Percentiles rank a stretch among this genome's conserved stretches.
Conservation (phyloP, 2,329 filamentous ascomycete genomes). For the Ophiostoma fasciatum region DNA sequence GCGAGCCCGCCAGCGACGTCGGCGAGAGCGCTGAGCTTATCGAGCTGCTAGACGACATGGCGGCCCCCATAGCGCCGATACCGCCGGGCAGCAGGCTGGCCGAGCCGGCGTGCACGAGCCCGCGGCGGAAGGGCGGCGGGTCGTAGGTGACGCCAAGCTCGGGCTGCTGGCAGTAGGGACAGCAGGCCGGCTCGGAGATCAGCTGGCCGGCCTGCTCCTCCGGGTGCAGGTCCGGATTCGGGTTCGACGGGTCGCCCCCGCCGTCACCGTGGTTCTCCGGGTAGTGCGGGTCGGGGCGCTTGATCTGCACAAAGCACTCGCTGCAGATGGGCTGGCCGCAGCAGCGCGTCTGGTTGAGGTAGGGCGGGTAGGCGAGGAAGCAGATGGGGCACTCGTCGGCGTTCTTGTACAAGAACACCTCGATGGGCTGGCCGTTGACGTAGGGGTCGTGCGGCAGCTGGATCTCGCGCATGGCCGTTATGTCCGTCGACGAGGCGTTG, state of each 20-base stretch:
- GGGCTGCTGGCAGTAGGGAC: conserved; percentile 86
- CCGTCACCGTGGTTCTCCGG: conserved; percentile 59
- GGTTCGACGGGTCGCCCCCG: conserved; percentile 14
- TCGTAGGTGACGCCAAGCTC: conserved; percentile 97
- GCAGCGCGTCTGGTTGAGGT: conserved; percentile 85
- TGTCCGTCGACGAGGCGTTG: conserved; percentile 56
- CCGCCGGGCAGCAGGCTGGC: conserved; percentile 27
- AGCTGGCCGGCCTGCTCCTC: conserved; percentile 48
- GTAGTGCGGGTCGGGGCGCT: conserved; percentile 78
- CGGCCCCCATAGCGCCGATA: conserved; percentile 38
- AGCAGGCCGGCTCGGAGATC: conserved; percentile 80
- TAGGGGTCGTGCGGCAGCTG: conserved; percentile 67
- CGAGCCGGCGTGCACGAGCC: conserved; percentile 59
- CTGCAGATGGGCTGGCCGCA: conserved; percentile 96
- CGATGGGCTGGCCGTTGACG: conserved; percentile 86
- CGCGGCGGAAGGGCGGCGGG: conserved; percentile 73
- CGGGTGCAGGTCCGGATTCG: conserved; percentile 20
- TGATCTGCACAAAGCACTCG: conserved; percentile 98
- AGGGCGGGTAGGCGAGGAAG: conserved; percentile 88
- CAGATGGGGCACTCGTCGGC: conserved; percentile 88
- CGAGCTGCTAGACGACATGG: conserved; percentile 79
- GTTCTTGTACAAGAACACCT: conserved; percentile 88
- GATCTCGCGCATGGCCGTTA: conserved; percentile 65
- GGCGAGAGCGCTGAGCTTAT: conserved; percentile 45
- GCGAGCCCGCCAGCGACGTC: conserved; percentile 14